Conservation (phyloP, 352 stramenopile species). For the Phytopythium delawarense region DNA sequence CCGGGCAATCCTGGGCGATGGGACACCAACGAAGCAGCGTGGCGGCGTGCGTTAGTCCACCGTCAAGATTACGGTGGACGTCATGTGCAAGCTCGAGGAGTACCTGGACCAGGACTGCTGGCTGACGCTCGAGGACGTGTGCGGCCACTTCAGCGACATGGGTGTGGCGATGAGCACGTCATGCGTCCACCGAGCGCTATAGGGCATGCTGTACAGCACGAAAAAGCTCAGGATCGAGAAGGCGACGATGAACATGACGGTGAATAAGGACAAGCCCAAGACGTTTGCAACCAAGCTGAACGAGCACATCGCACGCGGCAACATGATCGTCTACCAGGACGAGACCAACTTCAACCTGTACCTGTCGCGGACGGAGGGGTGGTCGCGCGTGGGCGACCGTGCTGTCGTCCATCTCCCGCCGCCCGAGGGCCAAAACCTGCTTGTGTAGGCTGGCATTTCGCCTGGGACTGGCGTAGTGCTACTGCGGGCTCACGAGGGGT, state of each 20-base stretch:
- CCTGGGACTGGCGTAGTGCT: constrained; percentile 8
- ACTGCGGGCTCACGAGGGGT: constrained; percentile 17
- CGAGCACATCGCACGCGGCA: constrained; percentile 9
- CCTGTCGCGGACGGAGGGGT: constrained; percentile 6
- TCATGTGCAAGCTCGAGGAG: too few relatives aligned
- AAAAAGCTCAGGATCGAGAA: background rate
- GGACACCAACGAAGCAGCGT: too few relatives aligned
- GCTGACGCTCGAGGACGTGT: background rate
- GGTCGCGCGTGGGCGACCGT: constrained; percentile 9
- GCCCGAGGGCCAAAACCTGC: constrained; percentile 14
- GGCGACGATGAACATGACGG: background rate
- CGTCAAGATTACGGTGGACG: too few relatives aligned
- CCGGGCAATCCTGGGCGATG: too few relatives aligned
- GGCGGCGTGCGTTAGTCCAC: too few relatives aligned
- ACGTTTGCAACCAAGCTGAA: background rate
- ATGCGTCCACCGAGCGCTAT: background rate
- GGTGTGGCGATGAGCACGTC: background rate
- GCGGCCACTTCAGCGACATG: background rate
- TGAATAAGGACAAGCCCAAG: background rate
- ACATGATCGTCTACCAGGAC: constrained; percentile 23
- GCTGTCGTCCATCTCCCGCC: constrained; percentile 8
- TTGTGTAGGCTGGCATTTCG: constrained; percentile 13
- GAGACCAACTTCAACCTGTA: constrained; percentile 27
- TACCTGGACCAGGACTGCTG: too few relatives aligned
- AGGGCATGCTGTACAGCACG: background rate